Conservation (phyloP, 768 basidiomycete genomes). For the Boletellus ananas region DNA sequence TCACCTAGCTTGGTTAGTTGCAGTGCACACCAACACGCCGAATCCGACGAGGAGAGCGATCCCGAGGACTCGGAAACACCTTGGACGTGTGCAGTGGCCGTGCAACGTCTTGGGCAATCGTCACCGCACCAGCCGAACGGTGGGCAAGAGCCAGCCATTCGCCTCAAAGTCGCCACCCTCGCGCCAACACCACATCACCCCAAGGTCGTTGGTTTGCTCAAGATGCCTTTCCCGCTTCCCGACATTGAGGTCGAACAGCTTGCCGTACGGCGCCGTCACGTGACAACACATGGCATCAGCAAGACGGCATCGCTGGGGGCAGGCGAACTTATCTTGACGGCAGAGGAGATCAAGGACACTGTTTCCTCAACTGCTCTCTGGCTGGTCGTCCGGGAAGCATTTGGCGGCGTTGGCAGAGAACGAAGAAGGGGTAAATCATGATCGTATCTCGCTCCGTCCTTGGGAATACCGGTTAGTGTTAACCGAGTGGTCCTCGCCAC, state of each 20-base stretch:
- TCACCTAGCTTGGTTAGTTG: slow-evolving; percentile 21
- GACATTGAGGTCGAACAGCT: slow-evolving; percentile 71
- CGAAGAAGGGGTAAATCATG: slow-evolving; percentile 71
- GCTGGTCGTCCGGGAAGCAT: slow-evolving; percentile 89
- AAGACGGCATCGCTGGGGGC: slow-evolving; percentile 18
- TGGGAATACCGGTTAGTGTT: too few relatives aligned
- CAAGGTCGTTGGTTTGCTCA: slow-evolving; percentile 87
- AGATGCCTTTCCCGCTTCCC: slow-evolving; percentile 85
- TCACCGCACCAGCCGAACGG: slow-evolving; percentile 6
- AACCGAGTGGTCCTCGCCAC: too few relatives aligned
- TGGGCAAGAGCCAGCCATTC: slow-evolving; percentile 18
- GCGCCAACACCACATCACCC: slow-evolving; percentile 95
- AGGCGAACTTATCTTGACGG: slow-evolving; percentile 58
- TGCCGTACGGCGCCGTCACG: slow-evolving; percentile 47
- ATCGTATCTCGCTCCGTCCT: slow-evolving; percentile 1
- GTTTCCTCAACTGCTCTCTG: slow-evolving; percentile 86
- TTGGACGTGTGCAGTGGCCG: slow-evolving; percentile 84
- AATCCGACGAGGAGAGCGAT: slow-evolving; percentile 77
- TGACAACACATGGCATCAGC: slow-evolving; percentile 28
- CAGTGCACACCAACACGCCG: slow-evolving; percentile 17
- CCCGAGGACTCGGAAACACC: slow-evolving; percentile 96
- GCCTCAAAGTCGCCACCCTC: slow-evolving; percentile 76
- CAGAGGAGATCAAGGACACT: slow-evolving; percentile 92
- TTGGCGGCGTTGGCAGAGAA: slow-evolving; percentile 83
- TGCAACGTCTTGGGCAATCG: slow-evolving; percentile 41